Evolutionary conservation across 2,329 filamentous ascomycete genomes (phyloP).

Genomic region (Ophiostoma sp.): DNA sequence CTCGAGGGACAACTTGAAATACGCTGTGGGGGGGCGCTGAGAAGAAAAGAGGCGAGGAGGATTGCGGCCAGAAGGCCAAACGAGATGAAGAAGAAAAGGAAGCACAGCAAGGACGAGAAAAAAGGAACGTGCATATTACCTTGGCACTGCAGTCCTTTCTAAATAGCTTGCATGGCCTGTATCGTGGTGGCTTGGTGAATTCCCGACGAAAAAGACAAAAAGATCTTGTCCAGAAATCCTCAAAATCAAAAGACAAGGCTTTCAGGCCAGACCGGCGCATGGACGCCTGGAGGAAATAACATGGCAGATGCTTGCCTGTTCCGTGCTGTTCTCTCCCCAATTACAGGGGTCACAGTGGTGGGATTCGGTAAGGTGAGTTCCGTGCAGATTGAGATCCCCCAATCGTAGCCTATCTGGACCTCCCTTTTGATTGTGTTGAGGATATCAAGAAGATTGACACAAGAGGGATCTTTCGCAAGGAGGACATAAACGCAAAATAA

Average conservation of each 20-base stretch:
- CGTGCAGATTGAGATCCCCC: neutral
- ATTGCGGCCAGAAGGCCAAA: neutral
- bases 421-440: neutral
- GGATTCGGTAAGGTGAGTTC: neutral
- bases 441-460: neutral
- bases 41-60: neutral
- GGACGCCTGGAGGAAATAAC: neutral
- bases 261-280: neutral
- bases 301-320: neutral
- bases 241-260: neutral
- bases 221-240: neutral
- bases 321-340: neutral
- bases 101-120: neutral
- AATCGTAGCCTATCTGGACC: neutral
- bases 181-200: neutral
- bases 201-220: neutral
- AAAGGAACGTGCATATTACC: neutral
- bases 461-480: neutral
- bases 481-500: neutral
- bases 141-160: conserved; percentile 2
- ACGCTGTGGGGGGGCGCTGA: neutral
- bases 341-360: neutral
- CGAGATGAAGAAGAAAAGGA: neutral
- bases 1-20: neutral
- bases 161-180: neutral